Percentiles rank a stretch among this genome's conserved stretches.
Conservation (phyloP, 2,329 filamentous ascomycete species). For the Penicillium sp. region DNA sequence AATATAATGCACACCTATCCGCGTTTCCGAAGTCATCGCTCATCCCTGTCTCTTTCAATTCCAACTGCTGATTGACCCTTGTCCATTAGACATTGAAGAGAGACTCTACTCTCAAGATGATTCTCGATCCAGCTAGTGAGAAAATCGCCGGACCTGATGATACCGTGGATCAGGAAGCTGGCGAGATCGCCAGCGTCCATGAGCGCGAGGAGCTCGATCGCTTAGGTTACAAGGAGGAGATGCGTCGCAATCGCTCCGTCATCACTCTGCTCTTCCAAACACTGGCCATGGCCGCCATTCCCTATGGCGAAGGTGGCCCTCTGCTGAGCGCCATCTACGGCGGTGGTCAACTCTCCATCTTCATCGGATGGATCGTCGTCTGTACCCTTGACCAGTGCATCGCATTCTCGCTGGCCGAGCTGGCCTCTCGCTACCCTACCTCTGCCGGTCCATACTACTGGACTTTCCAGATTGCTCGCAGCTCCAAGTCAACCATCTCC, state of each 20-base stretch:
- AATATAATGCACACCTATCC: background rate
- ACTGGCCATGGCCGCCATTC: constrained; percentile 58
- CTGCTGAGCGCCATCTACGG: constrained; percentile 43
- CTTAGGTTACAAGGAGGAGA: constrained; percentile 57
- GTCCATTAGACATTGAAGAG: background rate
- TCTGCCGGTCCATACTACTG: constrained; percentile 53
- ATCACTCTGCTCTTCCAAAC: constrained; percentile 59
- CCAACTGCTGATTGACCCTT: background rate
- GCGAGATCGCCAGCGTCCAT: constrained; percentile 20
- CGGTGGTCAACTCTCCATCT: constrained; percentile 52
- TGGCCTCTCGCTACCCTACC: constrained; percentile 51
- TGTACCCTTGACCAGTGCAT: constrained; percentile 52
- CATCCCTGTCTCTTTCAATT: background rate
- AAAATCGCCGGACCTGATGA: background rate
- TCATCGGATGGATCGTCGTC: constrained; percentile 55
- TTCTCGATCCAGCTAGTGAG: constrained; percentile 2
- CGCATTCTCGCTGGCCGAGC: constrained; percentile 49
- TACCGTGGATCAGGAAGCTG: constrained; percentile 13
- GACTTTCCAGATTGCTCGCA: constrained; percentile 48
- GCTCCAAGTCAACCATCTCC: constrained; percentile 45
- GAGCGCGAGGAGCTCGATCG: constrained; percentile 33
- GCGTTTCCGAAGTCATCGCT: background rate
- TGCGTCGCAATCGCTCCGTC: constrained; percentile 57
- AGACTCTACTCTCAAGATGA: background rate
- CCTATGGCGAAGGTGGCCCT: constrained; percentile 47